Evolutionary conservation across 1,284 basidiomycete genomes (phyloP).

Genomic region (Athelia psychrophila): DNA sequence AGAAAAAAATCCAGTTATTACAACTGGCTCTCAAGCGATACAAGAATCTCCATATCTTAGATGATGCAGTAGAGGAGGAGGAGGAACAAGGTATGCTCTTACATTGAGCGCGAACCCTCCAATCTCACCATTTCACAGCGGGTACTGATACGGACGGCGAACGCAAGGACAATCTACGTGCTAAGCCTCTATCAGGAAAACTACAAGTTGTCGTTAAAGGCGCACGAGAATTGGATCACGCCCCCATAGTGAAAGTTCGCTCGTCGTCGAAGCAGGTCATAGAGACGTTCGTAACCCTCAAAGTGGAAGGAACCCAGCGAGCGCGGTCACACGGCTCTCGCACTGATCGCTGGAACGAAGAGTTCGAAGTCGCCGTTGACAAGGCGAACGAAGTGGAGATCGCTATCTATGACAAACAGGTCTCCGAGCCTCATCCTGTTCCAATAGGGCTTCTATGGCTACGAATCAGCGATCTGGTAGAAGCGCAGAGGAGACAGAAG

Average conservation of each 20-base stretch:
- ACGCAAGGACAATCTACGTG: conserved; percentile 85
- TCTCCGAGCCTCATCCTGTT: conserved; percentile 74
- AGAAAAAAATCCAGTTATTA: conserved; percentile 94
- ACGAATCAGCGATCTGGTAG: conserved; percentile 91
- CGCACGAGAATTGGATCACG: conserved; percentile 94
- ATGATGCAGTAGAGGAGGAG: conserved; percentile 83
- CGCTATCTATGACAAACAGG: conserved; percentile 92
- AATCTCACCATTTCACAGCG: conserved; percentile 19
- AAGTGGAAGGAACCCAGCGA: conserved; percentile 94
- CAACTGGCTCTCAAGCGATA: conserved; percentile 93
- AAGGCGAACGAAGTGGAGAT: conserved; percentile 99
- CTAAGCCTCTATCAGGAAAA: conserved; percentile 93
- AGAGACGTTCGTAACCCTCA: conserved; percentile 93
- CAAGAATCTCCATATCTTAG: conserved; percentile 93
- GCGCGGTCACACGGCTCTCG: conserved; percentile 91
- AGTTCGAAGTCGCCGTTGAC: conserved; percentile 95
- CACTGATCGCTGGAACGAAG: conserved; percentile 97
- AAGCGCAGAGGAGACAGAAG: conserved; percentile 92
- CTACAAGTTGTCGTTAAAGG: conserved; percentile 87
- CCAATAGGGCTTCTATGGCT: conserved; percentile 98
- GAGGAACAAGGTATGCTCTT: conserved; percentile 60
- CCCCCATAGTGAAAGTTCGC: conserved; percentile 69
- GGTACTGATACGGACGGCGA: conserved; percentile 75
- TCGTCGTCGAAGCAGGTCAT: conserved; percentile 75
- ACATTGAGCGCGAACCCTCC: conserved; percentile 4